phyloP scores from a whole-genome alignment of 1,284 basidiomycete genomes.

The Ceratobasidium papillatum region DNA sequence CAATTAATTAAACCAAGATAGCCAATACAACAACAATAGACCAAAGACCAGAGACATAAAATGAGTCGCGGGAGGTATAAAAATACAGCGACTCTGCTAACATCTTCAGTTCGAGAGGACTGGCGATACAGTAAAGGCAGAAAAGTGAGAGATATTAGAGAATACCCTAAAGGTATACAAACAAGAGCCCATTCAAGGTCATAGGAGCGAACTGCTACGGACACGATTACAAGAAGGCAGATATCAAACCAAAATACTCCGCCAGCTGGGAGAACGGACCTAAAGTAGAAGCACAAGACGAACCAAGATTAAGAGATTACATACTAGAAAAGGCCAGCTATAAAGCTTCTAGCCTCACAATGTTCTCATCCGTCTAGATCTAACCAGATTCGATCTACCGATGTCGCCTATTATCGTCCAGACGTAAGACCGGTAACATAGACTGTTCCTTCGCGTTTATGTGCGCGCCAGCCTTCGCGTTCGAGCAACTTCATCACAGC shows the following conservation, averaged over 20 bases:
- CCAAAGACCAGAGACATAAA: not conserved
- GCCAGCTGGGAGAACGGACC: not conserved
- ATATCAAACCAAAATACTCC: not conserved
- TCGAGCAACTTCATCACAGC: conserved; percentile 28
- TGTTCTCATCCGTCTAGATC: no score
- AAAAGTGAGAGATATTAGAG: no score
- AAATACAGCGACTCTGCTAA: conserved; percentile 11
- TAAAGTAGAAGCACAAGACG: not conserved
- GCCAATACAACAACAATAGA: not conserved
- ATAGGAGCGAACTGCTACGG: not conserved
- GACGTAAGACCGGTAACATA: conserved; percentile 35
- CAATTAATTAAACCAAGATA: not conserved
- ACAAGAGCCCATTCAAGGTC: no score
- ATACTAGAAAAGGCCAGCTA: no score
- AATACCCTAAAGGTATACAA: no score
- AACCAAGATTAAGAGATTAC: no score
- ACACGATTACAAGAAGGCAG: not conserved
- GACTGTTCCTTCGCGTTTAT: conserved; percentile 28
- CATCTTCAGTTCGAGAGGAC: not conserved
- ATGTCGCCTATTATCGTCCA: not conserved
- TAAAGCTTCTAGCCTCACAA: no score
- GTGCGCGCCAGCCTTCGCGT: conserved; percentile 35
- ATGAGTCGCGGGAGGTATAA: not conserved
- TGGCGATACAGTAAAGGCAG: conserved; percentile 21
- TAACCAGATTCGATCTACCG: no score